phyloP scores from a whole-genome alignment of 2,329 filamentous ascomycete species.

The Diplodia sapinea region DNA sequence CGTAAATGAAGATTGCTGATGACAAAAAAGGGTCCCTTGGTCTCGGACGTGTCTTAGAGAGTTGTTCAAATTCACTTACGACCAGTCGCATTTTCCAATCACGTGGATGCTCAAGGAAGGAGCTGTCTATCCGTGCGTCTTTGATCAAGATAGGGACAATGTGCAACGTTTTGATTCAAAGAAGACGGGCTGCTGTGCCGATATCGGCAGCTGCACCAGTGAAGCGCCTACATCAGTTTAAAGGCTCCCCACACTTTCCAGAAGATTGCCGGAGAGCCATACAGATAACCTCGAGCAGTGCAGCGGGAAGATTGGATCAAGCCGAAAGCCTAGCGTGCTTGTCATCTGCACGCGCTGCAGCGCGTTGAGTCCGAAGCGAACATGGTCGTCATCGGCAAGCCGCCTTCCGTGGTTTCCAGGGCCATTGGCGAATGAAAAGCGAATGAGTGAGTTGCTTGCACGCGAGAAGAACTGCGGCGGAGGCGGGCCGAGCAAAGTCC shows the following conservation, averaged over 20 bases:
- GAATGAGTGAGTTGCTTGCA: background rate
- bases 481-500: background rate
- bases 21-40: background rate
- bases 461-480: background rate
- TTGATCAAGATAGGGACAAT: background rate
- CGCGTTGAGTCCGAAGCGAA: background rate
- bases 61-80: too few species aligned
- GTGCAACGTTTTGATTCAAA: background rate
- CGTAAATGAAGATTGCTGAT: background rate
- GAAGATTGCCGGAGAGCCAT: too few species aligned
- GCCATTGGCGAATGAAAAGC: background rate
- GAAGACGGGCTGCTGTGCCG: background rate
- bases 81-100: too few species aligned
- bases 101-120: too few species aligned
- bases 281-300: background rate
- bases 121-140: background rate
- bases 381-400: background rate
- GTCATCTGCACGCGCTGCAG: background rate
- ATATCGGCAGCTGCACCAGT: background rate
- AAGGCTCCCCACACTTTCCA: too few species aligned
- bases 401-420: background rate
- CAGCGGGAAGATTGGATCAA: background rate
- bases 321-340: background rate
- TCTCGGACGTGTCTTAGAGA: background rate
- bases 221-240: too few species aligned